Conservation (phyloP, 305 asterid species). For the Fraxinus greggii region DNA sequence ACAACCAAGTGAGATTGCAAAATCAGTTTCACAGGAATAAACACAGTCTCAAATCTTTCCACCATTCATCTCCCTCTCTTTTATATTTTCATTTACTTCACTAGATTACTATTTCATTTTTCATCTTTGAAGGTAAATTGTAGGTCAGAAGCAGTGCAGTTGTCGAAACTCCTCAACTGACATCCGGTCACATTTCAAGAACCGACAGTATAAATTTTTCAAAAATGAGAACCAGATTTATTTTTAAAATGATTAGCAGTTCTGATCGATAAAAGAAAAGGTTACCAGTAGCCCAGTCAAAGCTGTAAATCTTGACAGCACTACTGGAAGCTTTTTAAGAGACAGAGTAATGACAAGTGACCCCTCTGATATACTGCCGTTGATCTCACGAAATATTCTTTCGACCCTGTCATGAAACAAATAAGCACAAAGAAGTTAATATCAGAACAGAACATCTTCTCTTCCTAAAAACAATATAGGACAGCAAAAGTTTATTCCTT, state of each 20-base stretch:
- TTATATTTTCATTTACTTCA: not conserved
- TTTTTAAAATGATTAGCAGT: constrained; percentile 22
- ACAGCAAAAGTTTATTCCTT: constrained; percentile 13
- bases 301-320: constrained; percentile 85
- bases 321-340: constrained; percentile 84
- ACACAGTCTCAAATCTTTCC: constrained; percentile 4
- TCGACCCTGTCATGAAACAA: constrained; percentile 70
- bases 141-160: constrained; percentile 21
- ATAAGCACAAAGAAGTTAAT: constrained; percentile 11
- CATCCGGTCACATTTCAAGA: constrained; percentile 8
- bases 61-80: not conserved
- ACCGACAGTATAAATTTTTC: constrained; percentile 14
- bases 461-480: not conserved
- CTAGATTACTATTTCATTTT: constrained; percentile 9
- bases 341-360: constrained; percentile 76
- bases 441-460: constrained; percentile 17
- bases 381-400: constrained; percentile 88
- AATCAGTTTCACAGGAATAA: constrained; percentile 9
- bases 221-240: not conserved
- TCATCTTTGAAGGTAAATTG: constrained; percentile 9
- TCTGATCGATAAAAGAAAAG: constrained; percentile 11
- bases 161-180: constrained; percentile 19
- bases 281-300: constrained; percentile 94
- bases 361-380: constrained; percentile 73
- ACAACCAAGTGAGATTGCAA: not conserved